Percentiles rank a stretch among this genome's conserved stretches.
These are phyloP conservation scores for Aspergillus sp. DNA, from an alignment of 2,329 filamentous ascomycete species.

Conservation along the genomic window DNA sequence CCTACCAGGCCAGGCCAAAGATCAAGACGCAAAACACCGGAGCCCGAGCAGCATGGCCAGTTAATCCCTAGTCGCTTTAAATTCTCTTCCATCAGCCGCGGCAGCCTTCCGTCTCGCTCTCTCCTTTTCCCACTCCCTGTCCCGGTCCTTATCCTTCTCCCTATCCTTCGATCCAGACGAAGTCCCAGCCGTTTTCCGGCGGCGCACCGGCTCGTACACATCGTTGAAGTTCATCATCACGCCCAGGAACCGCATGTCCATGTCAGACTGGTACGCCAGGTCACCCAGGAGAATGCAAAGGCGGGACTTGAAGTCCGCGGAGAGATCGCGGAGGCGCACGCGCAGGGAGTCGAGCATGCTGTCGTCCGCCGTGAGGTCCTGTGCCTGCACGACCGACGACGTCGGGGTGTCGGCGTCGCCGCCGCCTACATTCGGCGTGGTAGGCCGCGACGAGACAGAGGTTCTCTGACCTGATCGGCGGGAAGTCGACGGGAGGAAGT, in stretches of 20 bases:
- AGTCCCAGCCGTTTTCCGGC: conserved; percentile 34
- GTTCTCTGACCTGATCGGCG: conserved; percentile 16
- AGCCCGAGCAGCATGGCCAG: too few species aligned
- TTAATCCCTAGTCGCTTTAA: too few species aligned
- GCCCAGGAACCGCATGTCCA: conserved; percentile 89
- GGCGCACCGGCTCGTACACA: conserved; percentile 72
- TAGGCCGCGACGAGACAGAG: conserved; percentile 19
- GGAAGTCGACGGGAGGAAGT: conserved; percentile 29
- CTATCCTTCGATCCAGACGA: conserved; percentile 24
- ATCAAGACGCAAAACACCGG: too few species aligned
- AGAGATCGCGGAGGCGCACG: conserved; percentile 61
- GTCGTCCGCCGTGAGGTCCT: conserved; percentile 37
- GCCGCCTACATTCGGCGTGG: conserved; percentile 19
- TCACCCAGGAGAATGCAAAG: conserved; percentile 81
- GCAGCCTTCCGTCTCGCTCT: conserved; percentile 18
- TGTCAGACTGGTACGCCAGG: conserved; percentile 82
- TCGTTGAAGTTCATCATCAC: conserved; percentile 99
- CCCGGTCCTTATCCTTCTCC: conserved; percentile 18
- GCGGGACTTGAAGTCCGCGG: conserved; percentile 64
- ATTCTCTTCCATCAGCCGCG: conserved; percentile 10
- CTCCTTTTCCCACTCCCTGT: too few species aligned
- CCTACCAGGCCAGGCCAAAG: too few species aligned
- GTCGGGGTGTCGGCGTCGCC: conserved; percentile 28
- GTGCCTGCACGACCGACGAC: conserved; percentile 24
- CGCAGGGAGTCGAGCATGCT: conserved; percentile 67